These are phyloP conservation scores for Andalucia godoyi DNA, from an alignment of 78 protist species.

Conservation along the genomic window DNA sequence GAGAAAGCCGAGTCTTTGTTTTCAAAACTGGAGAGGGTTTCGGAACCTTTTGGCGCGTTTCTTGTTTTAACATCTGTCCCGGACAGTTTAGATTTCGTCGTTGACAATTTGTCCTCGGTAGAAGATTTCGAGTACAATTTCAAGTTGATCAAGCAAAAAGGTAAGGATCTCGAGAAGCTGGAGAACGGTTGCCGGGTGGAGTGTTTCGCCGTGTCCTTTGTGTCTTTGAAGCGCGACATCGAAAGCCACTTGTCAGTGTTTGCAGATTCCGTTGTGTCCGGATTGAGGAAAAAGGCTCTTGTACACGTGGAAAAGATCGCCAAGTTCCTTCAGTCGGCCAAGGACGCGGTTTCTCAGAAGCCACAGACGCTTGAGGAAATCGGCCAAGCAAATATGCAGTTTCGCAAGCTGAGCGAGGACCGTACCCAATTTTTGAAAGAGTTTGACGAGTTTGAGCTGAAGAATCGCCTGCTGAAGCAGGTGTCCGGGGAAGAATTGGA, in stretches of 20 bases:
- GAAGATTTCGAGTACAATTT: constrained; percentile 43
- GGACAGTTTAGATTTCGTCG: background rate
- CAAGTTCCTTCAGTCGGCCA: background rate
- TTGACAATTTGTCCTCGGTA: background rate
- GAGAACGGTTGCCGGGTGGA: constrained; percentile 16
- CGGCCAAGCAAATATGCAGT: constrained; percentile 12
- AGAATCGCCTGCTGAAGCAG: constrained; percentile 12
- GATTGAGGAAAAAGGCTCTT: constrained; percentile 8
- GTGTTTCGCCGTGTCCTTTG: constrained; percentile 37
- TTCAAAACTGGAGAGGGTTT: background rate
- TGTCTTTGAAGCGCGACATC: constrained; percentile 31
- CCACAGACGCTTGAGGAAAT: constrained; percentile 39
- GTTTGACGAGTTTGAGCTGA: background rate
- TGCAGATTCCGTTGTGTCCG: constrained; percentile 9
- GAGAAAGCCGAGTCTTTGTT: constrained; percentile 33
- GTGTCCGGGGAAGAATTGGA: constrained; percentile 1
- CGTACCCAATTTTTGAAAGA: background rate
- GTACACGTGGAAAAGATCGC: background rate
- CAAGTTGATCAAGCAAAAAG: constrained; percentile 21
- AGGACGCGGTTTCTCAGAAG: constrained; percentile 1
- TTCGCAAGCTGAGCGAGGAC: background rate
- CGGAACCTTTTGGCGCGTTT: constrained; percentile 15
- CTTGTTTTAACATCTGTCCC: constrained; percentile 26
- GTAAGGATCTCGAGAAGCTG: constrained; percentile 38
- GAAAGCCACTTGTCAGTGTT: constrained; percentile 26